phyloP scores from a whole-genome alignment of 2,329 filamentous ascomycete species.

The Diaporthe helianthi region DNA sequence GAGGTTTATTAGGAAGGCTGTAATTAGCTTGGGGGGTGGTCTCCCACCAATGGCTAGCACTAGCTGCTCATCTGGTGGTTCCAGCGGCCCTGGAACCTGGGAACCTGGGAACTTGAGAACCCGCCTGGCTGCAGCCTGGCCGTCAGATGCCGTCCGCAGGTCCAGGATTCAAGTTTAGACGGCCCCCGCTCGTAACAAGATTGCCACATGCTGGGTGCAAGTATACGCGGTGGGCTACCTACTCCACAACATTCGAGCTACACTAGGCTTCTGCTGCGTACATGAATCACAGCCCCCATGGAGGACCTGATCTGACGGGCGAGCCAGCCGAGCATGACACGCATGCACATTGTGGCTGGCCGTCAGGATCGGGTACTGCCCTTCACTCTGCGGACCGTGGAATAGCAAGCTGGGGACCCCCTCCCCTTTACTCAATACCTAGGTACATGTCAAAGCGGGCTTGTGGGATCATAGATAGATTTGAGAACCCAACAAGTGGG shows the following conservation, averaged over 20 bases:
- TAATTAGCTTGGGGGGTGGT: slow-evolving; percentile 14
- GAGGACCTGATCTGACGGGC: slow-evolving; percentile 24
- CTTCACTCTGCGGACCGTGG: background rate
- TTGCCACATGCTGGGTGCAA: slow-evolving; percentile 24
- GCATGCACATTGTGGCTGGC: slow-evolving; percentile 10
- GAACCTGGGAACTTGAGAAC: too few species aligned
- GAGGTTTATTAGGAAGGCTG: background rate
- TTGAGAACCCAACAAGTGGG: slow-evolving; percentile 18
- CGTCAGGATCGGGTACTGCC: slow-evolving; percentile 7
- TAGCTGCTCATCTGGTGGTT: slow-evolving; percentile 10
- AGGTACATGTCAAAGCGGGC: slow-evolving; percentile 7
- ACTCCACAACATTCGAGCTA: slow-evolving; percentile 2
- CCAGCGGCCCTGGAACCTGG: slow-evolving; percentile 7
- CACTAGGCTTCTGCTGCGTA: background rate
- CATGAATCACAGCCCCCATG: slow-evolving; percentile 19
- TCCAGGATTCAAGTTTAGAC: slow-evolving; percentile 13
- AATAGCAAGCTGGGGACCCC: slow-evolving; percentile 4
- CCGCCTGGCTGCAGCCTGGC: background rate
- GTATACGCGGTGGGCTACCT: slow-evolving; percentile 1
- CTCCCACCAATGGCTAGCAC: slow-evolving; percentile 12
- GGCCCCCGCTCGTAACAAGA: slow-evolving; percentile 22
- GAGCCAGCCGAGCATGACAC: slow-evolving; percentile 18
- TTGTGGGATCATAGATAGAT: slow-evolving; percentile 11
- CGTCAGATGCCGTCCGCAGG: slow-evolving; percentile 21
- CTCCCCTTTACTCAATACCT: background rate